Percentiles rank a stretch among this genome's conserved stretches.
These are phyloP conservation scores for Colletotrichum siamense DNA, from an alignment of 2,329 filamentous ascomycete genomes.

Conservation along the genomic window DNA sequence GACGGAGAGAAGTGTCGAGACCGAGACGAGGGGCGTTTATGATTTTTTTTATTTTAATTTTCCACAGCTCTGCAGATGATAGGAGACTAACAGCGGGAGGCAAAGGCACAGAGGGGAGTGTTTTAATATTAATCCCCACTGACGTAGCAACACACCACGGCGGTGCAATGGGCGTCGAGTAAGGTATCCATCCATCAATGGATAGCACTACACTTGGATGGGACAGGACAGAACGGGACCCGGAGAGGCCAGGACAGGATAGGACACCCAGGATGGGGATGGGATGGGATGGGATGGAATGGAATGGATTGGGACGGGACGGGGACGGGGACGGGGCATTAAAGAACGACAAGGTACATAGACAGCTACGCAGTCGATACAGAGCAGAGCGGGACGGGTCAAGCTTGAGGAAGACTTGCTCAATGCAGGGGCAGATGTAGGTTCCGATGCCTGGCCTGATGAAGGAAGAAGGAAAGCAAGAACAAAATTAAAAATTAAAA, in stretches of 20 bases:
- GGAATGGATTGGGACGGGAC: not conserved
- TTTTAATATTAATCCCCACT: constrained; percentile 26
- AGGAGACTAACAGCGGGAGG: constrained; percentile 1
- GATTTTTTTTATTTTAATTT: constrained; percentile 14
- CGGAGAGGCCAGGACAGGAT: not conserved
- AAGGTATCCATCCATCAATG: not conserved
- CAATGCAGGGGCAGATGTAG: not conserved
- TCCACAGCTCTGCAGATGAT: constrained; percentile 8
- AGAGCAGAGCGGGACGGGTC: not conserved
- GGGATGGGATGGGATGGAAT: not conserved
- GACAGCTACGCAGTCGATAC: not conserved
- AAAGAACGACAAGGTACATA: not conserved
- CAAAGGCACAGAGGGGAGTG: not conserved
- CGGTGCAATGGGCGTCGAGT: not conserved
- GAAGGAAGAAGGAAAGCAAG: not conserved
- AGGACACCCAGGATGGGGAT: not conserved
- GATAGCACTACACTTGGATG: not conserved
- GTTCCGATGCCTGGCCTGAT: not conserved
- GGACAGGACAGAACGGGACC: not conserved
- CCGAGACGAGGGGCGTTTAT: constrained; percentile 18
- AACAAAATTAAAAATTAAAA: not conserved
- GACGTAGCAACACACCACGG: constrained; percentile 19
- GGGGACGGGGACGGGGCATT: not conserved
- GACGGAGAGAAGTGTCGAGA: not conserved
- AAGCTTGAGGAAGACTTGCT: not conserved